Evolutionary conservation across 2,329 filamentous ascomycete genomes (phyloP).

Genomic region (Fusarium palustre): DNA sequence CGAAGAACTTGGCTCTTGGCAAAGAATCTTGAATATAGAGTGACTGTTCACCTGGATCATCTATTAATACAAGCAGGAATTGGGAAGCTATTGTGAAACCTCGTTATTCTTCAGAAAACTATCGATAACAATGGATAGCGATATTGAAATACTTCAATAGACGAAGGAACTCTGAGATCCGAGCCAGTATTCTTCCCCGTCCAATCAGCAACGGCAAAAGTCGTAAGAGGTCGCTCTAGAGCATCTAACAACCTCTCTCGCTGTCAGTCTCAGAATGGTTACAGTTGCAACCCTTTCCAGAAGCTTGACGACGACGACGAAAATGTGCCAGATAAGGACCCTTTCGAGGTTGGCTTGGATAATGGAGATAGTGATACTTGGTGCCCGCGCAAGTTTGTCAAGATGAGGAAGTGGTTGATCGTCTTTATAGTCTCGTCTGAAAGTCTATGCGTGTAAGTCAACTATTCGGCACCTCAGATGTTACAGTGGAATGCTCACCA

Average conservation of each 20-base stretch:
- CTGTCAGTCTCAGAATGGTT: conserved; percentile 59
- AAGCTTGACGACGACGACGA: background rate
- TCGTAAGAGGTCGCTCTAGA: conserved; percentile 16
- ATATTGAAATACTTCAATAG: conserved; percentile 42
- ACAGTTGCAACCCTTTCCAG: conserved; percentile 52
- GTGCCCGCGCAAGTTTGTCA: conserved; percentile 77
- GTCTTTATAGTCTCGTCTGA: conserved; percentile 78
- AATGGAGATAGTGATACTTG: conserved; percentile 76
- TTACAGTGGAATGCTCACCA: background rate
- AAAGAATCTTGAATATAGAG: background rate
- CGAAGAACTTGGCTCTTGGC: background rate
- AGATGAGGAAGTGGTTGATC: conserved; percentile 80
- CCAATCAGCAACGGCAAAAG: conserved; percentile 10
- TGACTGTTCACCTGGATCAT: background rate
- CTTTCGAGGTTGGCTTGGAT: conserved; percentile 81
- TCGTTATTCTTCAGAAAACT: background rate
- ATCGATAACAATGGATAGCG: conserved; percentile 37
- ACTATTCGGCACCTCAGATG: background rate
- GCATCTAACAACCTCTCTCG: conserved; percentile 37
- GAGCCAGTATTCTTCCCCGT: conserved; percentile 28
- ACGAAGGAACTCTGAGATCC: conserved; percentile 11
- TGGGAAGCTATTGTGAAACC: background rate
- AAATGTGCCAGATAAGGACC: conserved; percentile 53
- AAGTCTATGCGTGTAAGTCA: conserved; percentile 84
- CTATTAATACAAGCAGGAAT: background rate